Evolutionary conservation across 2,329 filamentous ascomycete genomes (phyloP).

Genomic region (Cytospora leucostoma): DNA sequence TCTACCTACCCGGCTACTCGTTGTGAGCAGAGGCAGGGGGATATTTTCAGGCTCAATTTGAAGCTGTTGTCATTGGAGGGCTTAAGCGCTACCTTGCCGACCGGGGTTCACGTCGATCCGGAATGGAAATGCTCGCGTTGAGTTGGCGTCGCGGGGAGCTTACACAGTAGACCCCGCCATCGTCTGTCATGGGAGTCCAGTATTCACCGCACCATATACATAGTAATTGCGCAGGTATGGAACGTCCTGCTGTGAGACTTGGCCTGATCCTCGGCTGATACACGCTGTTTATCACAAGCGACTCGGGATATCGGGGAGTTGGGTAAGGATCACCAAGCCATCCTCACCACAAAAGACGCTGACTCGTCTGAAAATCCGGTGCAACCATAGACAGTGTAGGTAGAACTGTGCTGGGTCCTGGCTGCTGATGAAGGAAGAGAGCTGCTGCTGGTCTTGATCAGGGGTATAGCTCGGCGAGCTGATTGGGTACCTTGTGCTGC

Average conservation of each 20-base stretch:
- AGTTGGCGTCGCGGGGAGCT: constrained; percentile 23
- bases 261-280: background rate
- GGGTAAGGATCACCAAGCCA: background rate
- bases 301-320: background rate
- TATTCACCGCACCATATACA: background rate
- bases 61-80: constrained; percentile 11
- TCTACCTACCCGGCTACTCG: background rate
- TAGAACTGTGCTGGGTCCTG: constrained; percentile 12
- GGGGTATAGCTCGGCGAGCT: background rate
- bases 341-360: constrained; percentile 12
- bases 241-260: background rate
- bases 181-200: background rate
- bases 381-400: constrained; percentile 11
- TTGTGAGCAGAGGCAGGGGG: background rate
- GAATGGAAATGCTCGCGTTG: constrained; percentile 17
- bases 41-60: constrained; percentile 3
- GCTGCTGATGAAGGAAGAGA: constrained; percentile 6
- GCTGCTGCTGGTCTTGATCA: constrained; percentile 4
- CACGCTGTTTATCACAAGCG: background rate
- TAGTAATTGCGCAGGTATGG: no score
- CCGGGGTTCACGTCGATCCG: constrained; percentile 24
- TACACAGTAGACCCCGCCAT: constrained; percentile 6
- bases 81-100: constrained; percentile 9
- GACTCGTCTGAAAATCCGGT: constrained; percentile 15
- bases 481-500: constrained; percentile 6